Evolutionary conservation across 371 early-diverging fungal genomes (phyloP).

Genomic region (Funneliformis caledonium): DNA sequence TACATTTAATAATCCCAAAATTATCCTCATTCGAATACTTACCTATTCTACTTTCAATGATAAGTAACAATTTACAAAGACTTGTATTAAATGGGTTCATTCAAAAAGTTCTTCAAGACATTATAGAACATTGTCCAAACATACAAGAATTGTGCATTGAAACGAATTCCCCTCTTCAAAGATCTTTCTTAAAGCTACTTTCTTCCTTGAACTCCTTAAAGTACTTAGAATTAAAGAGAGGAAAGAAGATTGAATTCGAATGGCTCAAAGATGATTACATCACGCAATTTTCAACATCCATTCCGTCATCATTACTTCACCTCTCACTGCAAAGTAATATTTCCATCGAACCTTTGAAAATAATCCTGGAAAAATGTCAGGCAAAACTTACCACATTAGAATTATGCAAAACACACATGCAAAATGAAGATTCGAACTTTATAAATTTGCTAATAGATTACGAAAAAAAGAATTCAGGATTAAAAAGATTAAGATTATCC

Average conservation of each 20-base stretch:
- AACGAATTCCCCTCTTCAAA: not conserved
- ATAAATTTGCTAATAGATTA: not conserved
- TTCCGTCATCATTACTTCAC: not conserved
- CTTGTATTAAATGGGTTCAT: not conserved
- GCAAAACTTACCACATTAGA: not conserved
- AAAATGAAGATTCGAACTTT: not conserved
- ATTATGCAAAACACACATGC: not conserved
- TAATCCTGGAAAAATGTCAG: not conserved
- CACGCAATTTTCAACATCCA: not conserved
- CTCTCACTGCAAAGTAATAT: not conserved
- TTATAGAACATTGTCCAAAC: not conserved
- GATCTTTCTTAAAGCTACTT: not conserved
- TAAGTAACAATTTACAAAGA: constrained; percentile 5
- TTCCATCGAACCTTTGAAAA: not conserved
- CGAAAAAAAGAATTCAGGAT: not conserved
- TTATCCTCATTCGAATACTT: too few relatives aligned
- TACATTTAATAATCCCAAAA: too few relatives aligned
- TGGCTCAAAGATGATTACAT: not conserved
- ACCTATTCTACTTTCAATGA: not conserved
- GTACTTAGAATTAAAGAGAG: not conserved
- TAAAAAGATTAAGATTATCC: not conserved
- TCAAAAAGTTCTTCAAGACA: not conserved
- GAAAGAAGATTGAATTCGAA: not conserved
- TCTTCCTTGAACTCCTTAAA: not conserved
- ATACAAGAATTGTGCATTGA: not conserved